Conservation (phyloP, 1,284 basidiomycete genomes). For the Apiotrichum porosum region DNA sequence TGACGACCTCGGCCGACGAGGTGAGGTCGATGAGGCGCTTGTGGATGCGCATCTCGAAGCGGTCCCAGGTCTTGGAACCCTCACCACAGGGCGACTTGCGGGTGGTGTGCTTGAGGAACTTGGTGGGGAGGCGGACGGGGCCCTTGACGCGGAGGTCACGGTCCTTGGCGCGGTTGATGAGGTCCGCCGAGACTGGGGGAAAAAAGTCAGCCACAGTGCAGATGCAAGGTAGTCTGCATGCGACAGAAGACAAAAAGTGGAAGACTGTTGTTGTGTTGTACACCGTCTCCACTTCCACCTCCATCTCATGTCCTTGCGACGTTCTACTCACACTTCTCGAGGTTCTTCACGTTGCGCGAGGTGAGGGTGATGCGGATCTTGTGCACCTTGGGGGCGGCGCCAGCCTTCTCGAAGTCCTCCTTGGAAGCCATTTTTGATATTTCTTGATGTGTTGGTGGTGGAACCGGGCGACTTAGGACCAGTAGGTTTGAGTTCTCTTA, state of each 20-base stretch:
- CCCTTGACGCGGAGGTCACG: slow-evolving; percentile 99
- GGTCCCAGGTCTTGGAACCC: slow-evolving; percentile 99
- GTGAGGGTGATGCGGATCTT: slow-evolving; percentile 99
- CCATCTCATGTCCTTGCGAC: no score
- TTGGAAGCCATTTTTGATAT: slow-evolving; percentile 86
- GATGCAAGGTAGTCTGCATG: no score
- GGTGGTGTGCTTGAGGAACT: slow-evolving; percentile 97
- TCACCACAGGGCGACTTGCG: slow-evolving; percentile 99
- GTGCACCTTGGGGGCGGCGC: slow-evolving; percentile 89
- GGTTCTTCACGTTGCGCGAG: slow-evolving; percentile 93
- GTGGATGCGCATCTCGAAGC: slow-evolving; percentile 99
- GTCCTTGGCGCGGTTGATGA: slow-evolving; percentile 99
- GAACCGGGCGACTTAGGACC: slow-evolving; percentile 21
- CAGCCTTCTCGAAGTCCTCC: slow-evolving; percentile 92
- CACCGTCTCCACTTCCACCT: no score
- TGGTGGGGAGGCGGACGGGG: slow-evolving; percentile 97
- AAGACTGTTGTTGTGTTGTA: no score
- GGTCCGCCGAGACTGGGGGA: slow-evolving; percentile 82
- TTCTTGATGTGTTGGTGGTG: slow-evolving; percentile 3
- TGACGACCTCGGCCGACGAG: slow-evolving; percentile 98
- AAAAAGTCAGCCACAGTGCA: slow-evolving; percentile 1
- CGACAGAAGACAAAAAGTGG: no score
- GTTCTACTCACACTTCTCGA: slow-evolving; percentile 83
- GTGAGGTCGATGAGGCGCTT: slow-evolving; percentile 99
- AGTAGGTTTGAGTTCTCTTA: not conserved